Evolutionary conservation across 495 filamentous ascomycete species (phyloP), one percentile per base, ranked within the genome.

Genomic region (Aspergillus panamensis): DNA sequence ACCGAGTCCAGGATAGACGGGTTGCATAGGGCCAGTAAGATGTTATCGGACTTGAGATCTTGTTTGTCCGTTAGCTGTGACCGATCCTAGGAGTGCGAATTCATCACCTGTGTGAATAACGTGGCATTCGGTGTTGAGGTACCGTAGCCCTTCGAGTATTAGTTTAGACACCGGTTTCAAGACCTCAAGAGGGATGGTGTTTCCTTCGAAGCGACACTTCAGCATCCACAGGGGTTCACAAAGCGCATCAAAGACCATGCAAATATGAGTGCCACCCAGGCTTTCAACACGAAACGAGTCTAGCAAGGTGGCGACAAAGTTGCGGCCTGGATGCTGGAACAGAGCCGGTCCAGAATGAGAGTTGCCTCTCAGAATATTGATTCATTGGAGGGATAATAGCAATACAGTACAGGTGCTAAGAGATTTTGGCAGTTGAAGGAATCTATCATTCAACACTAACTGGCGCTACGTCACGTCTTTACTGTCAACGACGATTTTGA

Each of bases 41-140:
- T 70, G 55, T 78, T 78, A 55, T 76, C 69, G n/a, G 68, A 55
- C 59, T 75, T 77, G 8, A 77, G 62, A 63, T 76, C 74, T 77
- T 56, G 48, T 62, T 53, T 53, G 5, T 56, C 40, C 21, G 39
- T 57, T 48, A 61, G 60, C 40, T 51, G 49, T 57, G n/a, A 47
- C 54, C 29, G 35, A 72, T 63, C 37, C 49, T 19, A 25, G 43
- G 47, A 55, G 35, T 50, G 39, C 16, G 25, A 8, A 39, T 40
- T 48, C 62, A n/a, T 43, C 45, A 75, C 72, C 73, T 55, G 72
- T 70, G 51, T 75, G 72, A 48, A 75, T 69, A 48, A 74, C 48
- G 44, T 68, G 67, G 47, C 69, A 74, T 55, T 74, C 61, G 9
- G 59, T 65, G 57, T 78, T 71, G 8, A 78, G 65, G 61, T 74